These are phyloP conservation scores for Neurospora sp. DNA, from an alignment of 495 filamentous ascomycete species.

Conservation along the genomic window DNA sequence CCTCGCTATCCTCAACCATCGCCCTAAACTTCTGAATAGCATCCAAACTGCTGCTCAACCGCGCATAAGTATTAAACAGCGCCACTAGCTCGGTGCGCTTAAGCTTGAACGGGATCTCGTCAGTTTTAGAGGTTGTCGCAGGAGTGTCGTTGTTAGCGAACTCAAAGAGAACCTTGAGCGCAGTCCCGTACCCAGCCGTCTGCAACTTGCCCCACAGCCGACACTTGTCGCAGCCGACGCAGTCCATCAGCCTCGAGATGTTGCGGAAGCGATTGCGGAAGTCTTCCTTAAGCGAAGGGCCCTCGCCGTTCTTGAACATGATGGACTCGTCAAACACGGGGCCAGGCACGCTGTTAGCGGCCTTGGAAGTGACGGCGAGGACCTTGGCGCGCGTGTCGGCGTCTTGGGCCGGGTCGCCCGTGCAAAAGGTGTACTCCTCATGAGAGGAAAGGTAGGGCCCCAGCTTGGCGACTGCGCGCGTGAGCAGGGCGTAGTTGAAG, in stretches of 20 bases:
- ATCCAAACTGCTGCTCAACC: constrained; percentile 67
- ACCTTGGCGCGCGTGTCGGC: constrained; percentile 68
- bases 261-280: constrained; percentile 97
- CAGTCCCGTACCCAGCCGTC: constrained; percentile 87
- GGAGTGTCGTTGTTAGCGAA: constrained; percentile 68
- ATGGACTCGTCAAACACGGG: constrained; percentile 85
- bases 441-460: constrained; percentile 57
- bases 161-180: constrained; percentile 91
- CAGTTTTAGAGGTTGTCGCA: constrained; percentile 26
- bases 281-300: constrained; percentile 78
- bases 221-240: constrained; percentile 97
- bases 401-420: constrained; percentile 73
- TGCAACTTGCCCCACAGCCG: constrained; percentile 98
- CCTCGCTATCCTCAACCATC: constrained; percentile 52
- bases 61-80: constrained; percentile 83
- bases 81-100: constrained; percentile 88
- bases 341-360: constrained; percentile 43
- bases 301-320: constrained; percentile 78
- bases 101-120: constrained; percentile 50
- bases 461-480: constrained; percentile 86
- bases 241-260: constrained; percentile 93
- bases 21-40: constrained; percentile 64
- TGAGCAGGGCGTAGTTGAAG: constrained; percentile 93
- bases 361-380: constrained; percentile 57
- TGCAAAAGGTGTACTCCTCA: constrained; percentile 74